Base-by-base conservation (phyloP, 2,329 filamentous ascomycete genomes). In the Esteya vermicola region DNA sequence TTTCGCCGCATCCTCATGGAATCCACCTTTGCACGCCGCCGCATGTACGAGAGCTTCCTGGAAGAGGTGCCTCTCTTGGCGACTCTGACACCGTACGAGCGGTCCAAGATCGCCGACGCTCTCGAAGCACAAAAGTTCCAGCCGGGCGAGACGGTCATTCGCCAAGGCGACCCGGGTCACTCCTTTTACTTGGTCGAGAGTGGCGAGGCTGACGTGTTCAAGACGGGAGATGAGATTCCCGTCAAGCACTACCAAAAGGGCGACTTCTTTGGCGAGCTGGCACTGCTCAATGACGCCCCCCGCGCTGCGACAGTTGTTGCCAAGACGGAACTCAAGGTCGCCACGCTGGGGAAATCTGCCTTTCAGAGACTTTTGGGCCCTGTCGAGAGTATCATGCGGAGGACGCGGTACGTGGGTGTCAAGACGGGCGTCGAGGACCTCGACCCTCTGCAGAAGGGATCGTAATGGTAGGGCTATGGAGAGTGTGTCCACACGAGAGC, bases 1-100 rank as follows among this genome's bases (percentile, higher is more conserved):
- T 98, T 98, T 71, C 85, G 91, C 51, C 84, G 91, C 45, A 96
- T 98, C 48, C 70, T 98, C 46, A 95, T 98, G 88, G 89, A 96
- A 63, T 93, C 85, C 30, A 93, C 91, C 4, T 96, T 95, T 65
- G 85, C 93, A 52, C 83, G 89, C 42, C 80, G 91, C 51, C 83
- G 89, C 53, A 89, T 96, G 79, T 96, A 96, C 61, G 91, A 98
- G 63, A 85, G 78, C 50, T 96, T 98, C 67, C 70, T 98, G 19
- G 88, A 93, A 57, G 86, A 94, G 56, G 91, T 96, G 3, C 85
- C 85, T 0, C 70, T 96, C 23, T 73, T 98, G 21, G 72, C 80
- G 3, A 79, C 76, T 19, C 71, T 98, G 42, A 93, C 88, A 33
- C 72, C 83, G 0, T 96, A 96, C 59, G 91, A 98, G 63, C 80